These are phyloP conservation scores for Aspergillus leporis DNA, from an alignment of 495 filamentous ascomycete genomes.

Conservation along the genomic window DNA sequence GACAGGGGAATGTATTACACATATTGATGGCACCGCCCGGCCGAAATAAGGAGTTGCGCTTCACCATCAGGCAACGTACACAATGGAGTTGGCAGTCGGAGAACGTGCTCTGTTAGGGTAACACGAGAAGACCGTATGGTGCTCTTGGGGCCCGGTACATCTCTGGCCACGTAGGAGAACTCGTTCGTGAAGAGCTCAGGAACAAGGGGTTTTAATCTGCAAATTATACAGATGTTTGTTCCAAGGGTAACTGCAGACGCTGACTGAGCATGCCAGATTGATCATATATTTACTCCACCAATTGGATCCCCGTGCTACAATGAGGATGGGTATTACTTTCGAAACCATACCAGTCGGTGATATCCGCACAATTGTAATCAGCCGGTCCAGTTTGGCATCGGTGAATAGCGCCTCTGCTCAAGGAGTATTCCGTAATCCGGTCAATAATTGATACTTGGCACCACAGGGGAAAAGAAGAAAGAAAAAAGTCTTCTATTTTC, in stretches of 20 bases:
- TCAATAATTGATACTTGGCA: constrained; percentile 3
- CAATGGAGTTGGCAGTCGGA: background rate
- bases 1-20: constrained; percentile 1
- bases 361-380: background rate
- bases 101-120: too few species aligned
- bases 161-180: background rate
- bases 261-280: background rate
- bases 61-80: background rate
- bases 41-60: constrained; percentile 5
- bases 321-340: background rate
- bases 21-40: background rate
- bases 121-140: background rate
- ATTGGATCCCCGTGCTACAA: background rate
- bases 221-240: background rate
- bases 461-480: background rate
- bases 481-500: background rate
- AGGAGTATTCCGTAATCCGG: background rate
- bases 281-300: background rate
- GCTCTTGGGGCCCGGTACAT: background rate
- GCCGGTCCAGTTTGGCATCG: background rate
- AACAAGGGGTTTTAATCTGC: background rate
- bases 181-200: background rate
- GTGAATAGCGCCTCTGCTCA: background rate
- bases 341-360: background rate
- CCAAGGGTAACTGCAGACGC: background rate